Conservation (phyloP, 2,329 filamentous ascomycete species). For the Knufia petricola region DNA sequence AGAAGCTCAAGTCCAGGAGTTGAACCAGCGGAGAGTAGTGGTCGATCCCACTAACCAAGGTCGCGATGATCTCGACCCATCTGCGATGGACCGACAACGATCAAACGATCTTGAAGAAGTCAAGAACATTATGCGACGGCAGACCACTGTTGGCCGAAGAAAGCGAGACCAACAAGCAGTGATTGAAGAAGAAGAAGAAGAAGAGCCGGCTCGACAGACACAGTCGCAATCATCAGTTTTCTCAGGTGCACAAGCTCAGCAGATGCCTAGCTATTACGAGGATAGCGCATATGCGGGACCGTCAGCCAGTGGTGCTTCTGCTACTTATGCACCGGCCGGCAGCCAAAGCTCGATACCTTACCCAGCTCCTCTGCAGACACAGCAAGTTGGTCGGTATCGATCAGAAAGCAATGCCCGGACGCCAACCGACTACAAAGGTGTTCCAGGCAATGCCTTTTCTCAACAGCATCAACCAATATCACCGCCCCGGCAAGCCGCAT, state of each 20-base stretch:
- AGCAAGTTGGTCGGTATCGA: neutral
- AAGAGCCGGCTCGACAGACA: constrained; percentile 6
- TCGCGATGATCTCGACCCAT: constrained; percentile 19
- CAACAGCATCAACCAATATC: constrained; percentile 14
- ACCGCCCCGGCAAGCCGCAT: constrained; percentile 13
- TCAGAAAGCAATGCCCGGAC: constrained; percentile 4
- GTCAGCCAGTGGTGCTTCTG: neutral
- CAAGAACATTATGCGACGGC: constrained; percentile 26
- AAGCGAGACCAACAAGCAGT: constrained; percentile 22
- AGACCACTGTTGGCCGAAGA: constrained; percentile 31
- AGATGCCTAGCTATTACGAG: constrained; percentile 19
- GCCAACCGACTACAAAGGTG: constrained; percentile 5
- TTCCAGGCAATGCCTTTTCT: constrained; percentile 22
- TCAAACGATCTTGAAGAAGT: constrained; percentile 22
- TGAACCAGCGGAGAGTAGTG: constrained; percentile 28
- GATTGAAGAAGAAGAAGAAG: neutral
- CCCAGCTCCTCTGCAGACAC: constrained; percentile 1
- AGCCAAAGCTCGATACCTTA: constrained; percentile 1
- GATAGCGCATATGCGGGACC: constrained; percentile 12
- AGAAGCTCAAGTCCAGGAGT: constrained; percentile 12
- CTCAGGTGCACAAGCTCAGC: constrained; percentile 2
- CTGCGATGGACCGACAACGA: constrained; percentile 19
- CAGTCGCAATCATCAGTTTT: neutral
- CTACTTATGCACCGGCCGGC: neutral
- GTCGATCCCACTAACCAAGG: constrained; percentile 26